Evolutionary conservation across 179 eudicot genomes (phyloP).

Genomic region (Patellifolia procumbens): DNA sequence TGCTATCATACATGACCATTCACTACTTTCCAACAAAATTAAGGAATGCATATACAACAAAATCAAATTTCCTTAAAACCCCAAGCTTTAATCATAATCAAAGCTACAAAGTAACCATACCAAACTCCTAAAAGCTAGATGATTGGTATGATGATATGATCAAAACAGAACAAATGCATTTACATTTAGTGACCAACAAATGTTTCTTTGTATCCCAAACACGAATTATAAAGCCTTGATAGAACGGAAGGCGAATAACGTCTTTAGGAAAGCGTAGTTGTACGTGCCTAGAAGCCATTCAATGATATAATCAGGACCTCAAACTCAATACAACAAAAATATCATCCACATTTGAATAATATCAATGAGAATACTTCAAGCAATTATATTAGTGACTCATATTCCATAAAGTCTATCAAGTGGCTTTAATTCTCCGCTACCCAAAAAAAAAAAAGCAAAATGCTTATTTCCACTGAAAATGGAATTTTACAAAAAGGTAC

Average conservation of each 20-base stretch:
- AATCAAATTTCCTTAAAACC: not conserved
- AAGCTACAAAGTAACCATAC: not conserved
- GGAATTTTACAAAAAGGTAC: not conserved
- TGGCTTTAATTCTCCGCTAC: slow-evolving; percentile 28
- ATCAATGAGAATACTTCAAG: slow-evolving; percentile 3
- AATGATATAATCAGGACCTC: too few relatives aligned
- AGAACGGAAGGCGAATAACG: too few relatives aligned
- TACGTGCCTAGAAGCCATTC: too few relatives aligned
- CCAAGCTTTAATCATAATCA: too few relatives aligned
- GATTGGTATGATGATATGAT: not conserved
- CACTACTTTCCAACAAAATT: not conserved
- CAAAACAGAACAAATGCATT: slow-evolving; percentile 9
- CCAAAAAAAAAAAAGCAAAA: not conserved
- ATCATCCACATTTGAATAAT: slow-evolving; percentile 15
- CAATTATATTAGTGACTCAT: slow-evolving; percentile 12
- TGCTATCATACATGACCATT: not conserved
- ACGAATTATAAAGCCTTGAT: too few relatives aligned
- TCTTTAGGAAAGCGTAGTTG: too few relatives aligned
- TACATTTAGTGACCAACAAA: too few relatives aligned
- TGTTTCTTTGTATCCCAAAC: too few relatives aligned
- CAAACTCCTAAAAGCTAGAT: not conserved
- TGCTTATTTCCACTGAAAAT: not conserved
- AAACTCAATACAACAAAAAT: slow-evolving; percentile 13
- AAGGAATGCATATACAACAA: not conserved
- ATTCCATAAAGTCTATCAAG: slow-evolving; percentile 9